Evolutionary conservation across 305 asterid genomes (phyloP), one percentile per base, ranked within the genome.

Genomic region (Fraxinus platypoda): DNA sequence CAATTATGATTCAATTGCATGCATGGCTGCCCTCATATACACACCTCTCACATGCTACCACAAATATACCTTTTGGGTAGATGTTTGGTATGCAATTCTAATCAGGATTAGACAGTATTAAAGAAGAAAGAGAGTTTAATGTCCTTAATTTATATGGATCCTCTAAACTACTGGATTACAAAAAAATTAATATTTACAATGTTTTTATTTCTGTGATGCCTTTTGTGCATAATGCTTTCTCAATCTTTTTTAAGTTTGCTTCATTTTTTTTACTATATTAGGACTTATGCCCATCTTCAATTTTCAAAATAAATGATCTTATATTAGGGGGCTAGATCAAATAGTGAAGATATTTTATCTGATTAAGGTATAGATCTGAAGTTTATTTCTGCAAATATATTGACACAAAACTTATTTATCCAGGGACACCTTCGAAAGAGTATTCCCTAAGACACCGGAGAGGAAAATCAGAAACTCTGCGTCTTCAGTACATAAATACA

Each of bases 401-500:
- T 83, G 83, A 87, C 73, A 80, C 43, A 78, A 33, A 75, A 59
- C 80, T 80, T 79, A 43, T 46, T 57, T 38, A 72, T 84, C 74
- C 90, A 94, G 97, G 95, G 84, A 90, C 85, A 74, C 87, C 84
- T 59, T 74, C 88, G n/a, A 87, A 82, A 33, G 89, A 80, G 21
- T 81, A 57, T 78, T 84, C 90, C 2, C 5, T 41, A 41, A 90
- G 87, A 80, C 98, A 95, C 83, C 89, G 93, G 84, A 89, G 98
- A 90, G 98, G 98, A 81, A 95, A 91, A 85, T 95, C 98, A 9
- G 98, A 95, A 86, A 95, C 98, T 78, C 88, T 91, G 76, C 89
- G 98, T 17, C 84, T 62, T 26, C 98, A 93, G 85, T 95, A 95
- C 89, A 95, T 95, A 83, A 91, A 83, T 78, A 91, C 88, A 57